phyloP scores from a whole-genome alignment of 164 flowering plant genomes.

The Stephania cephalantha region DNA sequence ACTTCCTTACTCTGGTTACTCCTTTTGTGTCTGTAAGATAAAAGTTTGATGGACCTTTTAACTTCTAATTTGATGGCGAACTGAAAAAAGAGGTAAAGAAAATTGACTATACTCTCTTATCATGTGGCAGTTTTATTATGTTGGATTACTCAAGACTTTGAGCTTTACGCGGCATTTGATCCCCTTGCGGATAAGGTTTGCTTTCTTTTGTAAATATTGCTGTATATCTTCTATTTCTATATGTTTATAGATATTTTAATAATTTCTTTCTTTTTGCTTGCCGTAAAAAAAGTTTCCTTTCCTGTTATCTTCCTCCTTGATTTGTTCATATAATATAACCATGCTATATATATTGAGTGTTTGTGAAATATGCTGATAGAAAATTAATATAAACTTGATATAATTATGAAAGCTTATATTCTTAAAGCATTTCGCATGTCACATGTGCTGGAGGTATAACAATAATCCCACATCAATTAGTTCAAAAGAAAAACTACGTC shows the following conservation, averaged over 20 bases:
- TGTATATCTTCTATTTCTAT: too few species aligned
- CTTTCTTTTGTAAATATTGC: background rate
- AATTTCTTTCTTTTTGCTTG: background rate
- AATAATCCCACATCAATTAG: too few species aligned
- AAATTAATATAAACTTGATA: background rate
- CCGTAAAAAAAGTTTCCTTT: background rate
- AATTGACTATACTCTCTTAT: background rate
- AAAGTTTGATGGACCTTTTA: background rate
- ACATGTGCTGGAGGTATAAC: too few species aligned
- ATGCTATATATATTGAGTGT: background rate
- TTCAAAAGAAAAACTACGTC: too few species aligned
- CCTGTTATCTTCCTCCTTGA: background rate
- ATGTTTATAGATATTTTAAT: too few species aligned
- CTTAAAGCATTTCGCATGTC: background rate
- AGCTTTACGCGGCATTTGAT: constrained; percentile 97
- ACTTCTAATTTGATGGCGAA: background rate
- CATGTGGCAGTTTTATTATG: constrained; percentile 77
- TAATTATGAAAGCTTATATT: background rate
- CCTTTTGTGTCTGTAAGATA: background rate
- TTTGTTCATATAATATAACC: background rate
- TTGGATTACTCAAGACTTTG: constrained; percentile 97
- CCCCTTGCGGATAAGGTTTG: constrained; percentile 98
- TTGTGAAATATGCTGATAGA: background rate
- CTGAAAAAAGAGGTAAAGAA: background rate
- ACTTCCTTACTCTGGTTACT: background rate